Base-by-base conservation (phyloP, 2,329 filamentous ascomycete genomes). In the Simplicillium aogashimaense region DNA sequence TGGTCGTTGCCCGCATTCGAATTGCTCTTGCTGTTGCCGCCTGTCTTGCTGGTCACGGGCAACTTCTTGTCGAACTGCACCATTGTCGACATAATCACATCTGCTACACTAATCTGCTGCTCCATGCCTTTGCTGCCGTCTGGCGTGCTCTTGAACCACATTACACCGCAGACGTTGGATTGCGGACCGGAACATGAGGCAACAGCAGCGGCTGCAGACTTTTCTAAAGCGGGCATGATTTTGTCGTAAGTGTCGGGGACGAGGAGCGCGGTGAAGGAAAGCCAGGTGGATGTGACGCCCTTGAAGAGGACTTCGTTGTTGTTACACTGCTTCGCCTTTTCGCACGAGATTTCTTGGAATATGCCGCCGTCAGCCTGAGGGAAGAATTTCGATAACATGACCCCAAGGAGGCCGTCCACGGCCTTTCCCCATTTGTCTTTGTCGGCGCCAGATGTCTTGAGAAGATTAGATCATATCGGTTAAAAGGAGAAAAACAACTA, bases 221-320 rank as follows among this genome's bases (percentile, higher is more conserved):
- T 65, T 36, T 61, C 57, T 2, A 81, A 58, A 32, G 71, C 66
- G 1, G 71, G 65, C 38, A 67, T 60, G 39, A 81, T 71, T 12
- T 53, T 55, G 2, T 63, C 55, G 17, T 60, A 55, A 1, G 70
- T 73, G 34, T 66, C 71, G 1, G 77, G 76, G 1, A 74, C 73
- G 18, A 81, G 48, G 42, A 74, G 63, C 3, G 67, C 66, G 2
- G 69, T 66, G 35, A 67, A 61, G 5, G 69, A 69, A 48, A 81
- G 66, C 69, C 73, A 78, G 15, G 70, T 66, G 29, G 71, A 63
- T 15, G 81, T 59, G 37, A 76, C 70, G n/a, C 74, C 76, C 50
- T 81, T 81, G 66, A 79, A 81, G 7, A 72, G 70, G 42, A 70
- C 61, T 58, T 82, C 76, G 47, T 84, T 81, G 34, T 69, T 69